phyloP scores from a whole-genome alignment of 306 rosid genomes.

The Corylus americana region DNA sequence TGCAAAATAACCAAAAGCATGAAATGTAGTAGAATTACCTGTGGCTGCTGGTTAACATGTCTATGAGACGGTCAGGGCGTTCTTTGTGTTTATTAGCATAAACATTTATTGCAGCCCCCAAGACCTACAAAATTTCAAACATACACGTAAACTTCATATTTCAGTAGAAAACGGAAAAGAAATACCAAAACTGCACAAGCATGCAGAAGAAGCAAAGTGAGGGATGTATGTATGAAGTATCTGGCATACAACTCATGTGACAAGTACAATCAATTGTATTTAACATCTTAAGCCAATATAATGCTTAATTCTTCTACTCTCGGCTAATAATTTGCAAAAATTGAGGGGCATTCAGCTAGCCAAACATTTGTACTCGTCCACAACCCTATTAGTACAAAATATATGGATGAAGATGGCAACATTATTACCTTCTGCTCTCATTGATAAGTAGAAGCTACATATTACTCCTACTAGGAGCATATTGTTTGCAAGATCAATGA shows the following conservation, averaged over 20 bases:
- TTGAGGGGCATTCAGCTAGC: neutral
- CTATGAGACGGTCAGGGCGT: conserved; percentile 97
- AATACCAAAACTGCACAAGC: neutral
- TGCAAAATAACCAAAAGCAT: conserved; percentile 15
- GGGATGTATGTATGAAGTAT: neutral
- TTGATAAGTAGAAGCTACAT: neutral
- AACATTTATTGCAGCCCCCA: conserved; percentile 96
- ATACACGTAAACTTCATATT: conserved; percentile 6
- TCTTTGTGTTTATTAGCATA: conserved; percentile 98
- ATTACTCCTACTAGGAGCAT: neutral
- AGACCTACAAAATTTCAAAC: conserved; percentile 53
- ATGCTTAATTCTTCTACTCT: neutral
- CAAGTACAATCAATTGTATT: neutral
- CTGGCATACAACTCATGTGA: neutral
- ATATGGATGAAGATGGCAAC: neutral
- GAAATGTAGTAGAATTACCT: conserved; percentile 45
- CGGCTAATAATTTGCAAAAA: neutral
- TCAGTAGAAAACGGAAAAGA: neutral
- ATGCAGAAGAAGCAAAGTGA: neutral
- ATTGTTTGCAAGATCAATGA: neutral
- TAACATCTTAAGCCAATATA: neutral
- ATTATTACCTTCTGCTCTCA: neutral
- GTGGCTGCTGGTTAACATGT: conserved; percentile 98
- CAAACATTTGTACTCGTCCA: neutral
- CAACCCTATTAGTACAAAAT: neutral